Evolutionary conservation across 768 basidiomycete species (phyloP).

Genomic region (Pisolithus tinctorius): DNA sequence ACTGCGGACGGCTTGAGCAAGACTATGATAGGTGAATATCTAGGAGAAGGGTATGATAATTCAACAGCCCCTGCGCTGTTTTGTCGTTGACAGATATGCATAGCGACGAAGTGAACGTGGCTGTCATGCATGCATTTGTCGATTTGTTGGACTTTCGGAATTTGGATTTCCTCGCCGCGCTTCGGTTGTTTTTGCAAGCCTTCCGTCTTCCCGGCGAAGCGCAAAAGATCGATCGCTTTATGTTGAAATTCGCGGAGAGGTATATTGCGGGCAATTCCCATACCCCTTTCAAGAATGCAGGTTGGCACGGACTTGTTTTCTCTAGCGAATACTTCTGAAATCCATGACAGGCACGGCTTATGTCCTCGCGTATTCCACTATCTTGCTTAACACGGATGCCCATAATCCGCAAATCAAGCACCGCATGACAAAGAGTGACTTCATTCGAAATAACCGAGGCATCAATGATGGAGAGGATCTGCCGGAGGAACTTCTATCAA

Average conservation of each 20-base stretch:
- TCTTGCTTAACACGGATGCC: conserved; percentile 95
- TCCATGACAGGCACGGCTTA: conserved; percentile 73
- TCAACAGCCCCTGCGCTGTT: conserved; percentile 20
- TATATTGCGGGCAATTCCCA: conserved; percentile 86
- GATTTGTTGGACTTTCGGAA: conserved; percentile 85
- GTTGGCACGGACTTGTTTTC: conserved; percentile 35
- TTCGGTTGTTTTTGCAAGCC: conserved; percentile 85
- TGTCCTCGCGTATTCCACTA: conserved; percentile 90
- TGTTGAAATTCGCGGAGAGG: conserved; percentile 97
- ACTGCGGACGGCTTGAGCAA: conserved; percentile 91
- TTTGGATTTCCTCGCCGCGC: conserved; percentile 78
- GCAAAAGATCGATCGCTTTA: conserved; percentile 97
- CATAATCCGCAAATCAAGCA: conserved; percentile 93
- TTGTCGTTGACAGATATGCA: conserved; percentile 5
- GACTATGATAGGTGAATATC: conserved; percentile 94
- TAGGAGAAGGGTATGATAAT: conserved; percentile 78
- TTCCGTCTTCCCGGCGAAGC: conserved; percentile 97
- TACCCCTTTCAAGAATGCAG: conserved; percentile 90
- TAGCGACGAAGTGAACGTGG: conserved; percentile 85
- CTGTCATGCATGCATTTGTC: conserved; percentile 96
- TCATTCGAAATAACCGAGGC: conserved; percentile 91
- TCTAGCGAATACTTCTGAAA: conserved; percentile 5
- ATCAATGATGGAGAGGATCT: conserved; percentile 91
- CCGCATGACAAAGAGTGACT: conserved; percentile 89
- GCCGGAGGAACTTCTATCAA: conserved; percentile 73